phyloP scores from a whole-genome alignment of 148 eudicot genomes.

The Polygonum aviculare region DNA sequence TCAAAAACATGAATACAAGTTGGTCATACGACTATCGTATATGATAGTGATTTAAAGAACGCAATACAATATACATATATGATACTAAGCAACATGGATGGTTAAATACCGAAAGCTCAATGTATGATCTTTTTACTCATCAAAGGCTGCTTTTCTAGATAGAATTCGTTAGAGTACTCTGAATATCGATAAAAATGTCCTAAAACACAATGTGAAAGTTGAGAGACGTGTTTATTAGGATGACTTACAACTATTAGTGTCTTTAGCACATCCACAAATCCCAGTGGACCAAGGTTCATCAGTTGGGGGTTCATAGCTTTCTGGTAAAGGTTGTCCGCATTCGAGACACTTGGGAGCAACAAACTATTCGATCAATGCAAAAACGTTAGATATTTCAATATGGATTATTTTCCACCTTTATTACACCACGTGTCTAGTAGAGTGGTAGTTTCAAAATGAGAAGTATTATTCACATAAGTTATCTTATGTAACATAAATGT shows the following conservation, averaged over 20 bases:
- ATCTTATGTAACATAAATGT: neutral
- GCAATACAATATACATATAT: no score
- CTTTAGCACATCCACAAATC: conserved; percentile 32
- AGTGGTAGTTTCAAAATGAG: neutral
- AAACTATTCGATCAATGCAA: conserved; percentile 15
- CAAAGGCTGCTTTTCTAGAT: no score
- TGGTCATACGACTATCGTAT: no score
- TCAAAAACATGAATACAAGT: no score
- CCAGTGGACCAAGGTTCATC: conserved; percentile 43
- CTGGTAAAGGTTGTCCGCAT: conserved; percentile 36
- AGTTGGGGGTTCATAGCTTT: conserved; percentile 29
- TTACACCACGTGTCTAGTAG: neutral
- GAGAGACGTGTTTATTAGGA: neutral
- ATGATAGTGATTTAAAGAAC: no score
- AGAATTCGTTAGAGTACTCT: no score
- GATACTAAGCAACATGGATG: no score
- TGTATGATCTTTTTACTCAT: no score
- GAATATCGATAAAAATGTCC: no score
- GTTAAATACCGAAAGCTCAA: no score
- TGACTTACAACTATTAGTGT: conserved; percentile 28
- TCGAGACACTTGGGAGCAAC: conserved; percentile 25
- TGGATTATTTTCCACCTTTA: neutral
- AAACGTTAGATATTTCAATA: neutral
- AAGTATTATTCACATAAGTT: neutral
- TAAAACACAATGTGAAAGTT: no score